Conservation (phyloP, 2,329 filamentous ascomycete species). For the Botrytis porri region DNA sequence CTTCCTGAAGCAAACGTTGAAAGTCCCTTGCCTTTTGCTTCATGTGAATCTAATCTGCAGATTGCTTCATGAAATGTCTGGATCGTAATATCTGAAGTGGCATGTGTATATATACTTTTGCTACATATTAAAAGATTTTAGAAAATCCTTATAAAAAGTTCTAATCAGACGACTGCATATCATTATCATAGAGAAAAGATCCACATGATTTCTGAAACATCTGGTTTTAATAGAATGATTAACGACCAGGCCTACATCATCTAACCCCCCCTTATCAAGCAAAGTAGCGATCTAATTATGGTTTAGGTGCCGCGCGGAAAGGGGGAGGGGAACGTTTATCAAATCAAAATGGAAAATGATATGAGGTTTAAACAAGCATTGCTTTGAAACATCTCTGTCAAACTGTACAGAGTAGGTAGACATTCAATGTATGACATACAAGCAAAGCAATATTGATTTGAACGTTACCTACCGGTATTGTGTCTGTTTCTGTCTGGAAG, state of each 20-base stretch:
- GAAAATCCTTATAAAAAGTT: neutral
- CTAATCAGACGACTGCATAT: neutral
- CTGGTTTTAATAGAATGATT: neutral
- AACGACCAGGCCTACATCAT: neutral
- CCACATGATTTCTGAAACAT: neutral
- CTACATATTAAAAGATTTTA: neutral
- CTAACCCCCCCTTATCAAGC: neutral
- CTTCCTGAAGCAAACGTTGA: neutral
- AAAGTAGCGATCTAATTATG: neutral
- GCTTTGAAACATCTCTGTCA: neutral
- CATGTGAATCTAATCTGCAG: neutral
- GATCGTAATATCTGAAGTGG: neutral
- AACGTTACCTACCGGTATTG: neutral
- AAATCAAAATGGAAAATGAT: neutral
- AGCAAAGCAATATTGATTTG: neutral
- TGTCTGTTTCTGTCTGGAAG: neutral
- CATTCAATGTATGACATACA: neutral
- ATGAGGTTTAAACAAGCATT: constrained; percentile 8
- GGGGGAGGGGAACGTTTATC: neutral
- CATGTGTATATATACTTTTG: neutral
- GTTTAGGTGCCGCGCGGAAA: constrained; percentile 3
- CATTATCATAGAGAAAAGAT: neutral
- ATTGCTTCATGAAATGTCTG: neutral
- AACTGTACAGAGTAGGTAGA: no score
- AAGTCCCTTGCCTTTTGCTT: neutral